Conservation (phyloP, 1,284 basidiomycete genomes). For the Ceratobasidium sp. region DNA sequence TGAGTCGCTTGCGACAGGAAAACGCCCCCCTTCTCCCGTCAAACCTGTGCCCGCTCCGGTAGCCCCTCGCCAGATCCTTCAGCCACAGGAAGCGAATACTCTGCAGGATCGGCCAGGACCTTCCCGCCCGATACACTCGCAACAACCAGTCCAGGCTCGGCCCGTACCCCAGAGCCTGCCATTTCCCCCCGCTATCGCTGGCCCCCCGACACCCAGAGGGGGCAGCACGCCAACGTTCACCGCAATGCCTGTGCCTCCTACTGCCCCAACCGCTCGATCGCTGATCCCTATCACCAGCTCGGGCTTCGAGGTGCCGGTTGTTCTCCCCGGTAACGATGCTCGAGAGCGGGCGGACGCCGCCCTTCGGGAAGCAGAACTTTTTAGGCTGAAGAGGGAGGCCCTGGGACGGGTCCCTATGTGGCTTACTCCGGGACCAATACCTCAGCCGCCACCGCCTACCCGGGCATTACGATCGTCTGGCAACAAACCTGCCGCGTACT, state of each 20-base stretch:
- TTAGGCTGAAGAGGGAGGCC: constrained; percentile 34
- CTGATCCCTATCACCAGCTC: constrained; percentile 37
- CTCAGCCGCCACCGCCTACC: constrained; percentile 25
- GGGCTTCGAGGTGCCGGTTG: constrained; percentile 25
- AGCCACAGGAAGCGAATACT: constrained; percentile 10
- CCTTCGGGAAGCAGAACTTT: constrained; percentile 30
- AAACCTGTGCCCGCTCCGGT: neutral
- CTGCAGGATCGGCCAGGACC: neutral
- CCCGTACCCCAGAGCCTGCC: neutral
- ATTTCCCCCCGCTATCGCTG: neutral
- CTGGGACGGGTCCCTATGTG: constrained; percentile 29
- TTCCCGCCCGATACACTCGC: neutral
- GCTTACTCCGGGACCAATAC: neutral
- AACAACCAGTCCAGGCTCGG: neutral
- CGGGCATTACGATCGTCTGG: constrained; percentile 7
- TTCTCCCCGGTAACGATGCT: constrained; percentile 28
- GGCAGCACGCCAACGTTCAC: constrained; percentile 8
- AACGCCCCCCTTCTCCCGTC: neutral
- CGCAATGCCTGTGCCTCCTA: constrained; percentile 30
- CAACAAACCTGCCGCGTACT: neutral
- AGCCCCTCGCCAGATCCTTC: constrained; percentile 7
- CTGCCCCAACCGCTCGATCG: constrained; percentile 34
- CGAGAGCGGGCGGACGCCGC: constrained; percentile 37
- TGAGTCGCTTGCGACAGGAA: constrained; percentile 23
- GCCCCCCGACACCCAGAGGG: neutral